Base-by-base conservation (phyloP, 1,139 yeast genomes). In the Candida sanyaensis region DNA sequence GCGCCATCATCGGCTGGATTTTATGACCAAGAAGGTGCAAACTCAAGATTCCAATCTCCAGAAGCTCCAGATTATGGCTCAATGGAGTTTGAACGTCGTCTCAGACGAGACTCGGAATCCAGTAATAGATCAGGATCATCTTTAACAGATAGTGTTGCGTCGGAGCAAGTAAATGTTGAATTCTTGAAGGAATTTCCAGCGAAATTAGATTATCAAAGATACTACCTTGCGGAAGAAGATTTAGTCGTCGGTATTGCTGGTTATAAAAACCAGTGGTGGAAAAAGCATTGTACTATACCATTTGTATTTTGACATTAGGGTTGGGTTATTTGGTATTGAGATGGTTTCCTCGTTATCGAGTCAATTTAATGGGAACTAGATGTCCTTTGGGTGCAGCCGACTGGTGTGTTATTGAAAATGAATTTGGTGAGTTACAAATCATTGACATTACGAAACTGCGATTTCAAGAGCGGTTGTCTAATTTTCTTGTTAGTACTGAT, bases 201-300 rank as follows among this genome's bases (percentile, higher is more conserved):
- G 6, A 71, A 53, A 13, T 69, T 74, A 54, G 73, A 69, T 45
- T 77, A 76, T 56, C 99, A 93, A 66, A 76, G 97, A 46, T 90
- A 88, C 63, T 93, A 93, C 64, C 81, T 95, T 53, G 93, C 97
- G 0, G 98, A 95, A 64, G 99, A 93, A 62, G 99, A 93, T 68
- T 72, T 93, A 61, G 93, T 92, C 17, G 80, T 95, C 50, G 97
- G 96, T 52, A 87, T 93, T 55, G 98, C 97, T 0, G 99, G 98
- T 3, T 93, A 88, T 64, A 70, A 69, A 47, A 80, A 84, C 23
- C 80, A 84, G 24, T 62, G 62, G 45, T 50, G 75, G 55, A 81
- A 83, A 61, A 68, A 6, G 41, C 69, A 0, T 27, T 79, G 0
- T 91, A 86, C 63, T 77, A 80, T 50, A 11, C 78, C 0, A 50